These are phyloP conservation scores for Seiridium cupressi DNA, from an alignment of 2,329 filamentous ascomycete genomes.

Conservation along the genomic window DNA sequence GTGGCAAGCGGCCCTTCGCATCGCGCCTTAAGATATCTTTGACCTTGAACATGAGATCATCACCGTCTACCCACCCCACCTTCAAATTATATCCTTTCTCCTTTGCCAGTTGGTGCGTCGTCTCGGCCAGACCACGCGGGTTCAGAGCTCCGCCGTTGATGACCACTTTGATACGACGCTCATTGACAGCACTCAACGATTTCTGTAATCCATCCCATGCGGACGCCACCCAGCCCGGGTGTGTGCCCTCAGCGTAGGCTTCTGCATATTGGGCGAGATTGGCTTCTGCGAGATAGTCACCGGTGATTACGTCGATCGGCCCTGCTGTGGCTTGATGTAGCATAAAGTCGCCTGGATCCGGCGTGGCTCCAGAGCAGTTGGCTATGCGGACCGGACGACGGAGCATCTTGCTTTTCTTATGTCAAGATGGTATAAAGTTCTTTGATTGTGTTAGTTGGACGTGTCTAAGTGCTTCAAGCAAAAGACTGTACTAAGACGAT, in stretches of 20 bases:
- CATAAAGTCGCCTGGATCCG: slow-evolving; percentile 20
- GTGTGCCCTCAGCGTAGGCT: slow-evolving; percentile 22
- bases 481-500: too few relatives aligned
- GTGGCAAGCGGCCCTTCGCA: slow-evolving; percentile 21
- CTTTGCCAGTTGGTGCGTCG: slow-evolving; percentile 44
- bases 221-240: slow-evolving; percentile 34
- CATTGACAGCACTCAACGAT: slow-evolving; percentile 20
- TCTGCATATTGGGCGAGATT: slow-evolving; percentile 48
- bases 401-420: slow-evolving; percentile 8
- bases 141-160: slow-evolving; percentile 55
- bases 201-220: slow-evolving; percentile 28
- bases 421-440: not conserved
- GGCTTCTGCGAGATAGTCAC: slow-evolving; percentile 40
- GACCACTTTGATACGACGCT: slow-evolving; percentile 47
- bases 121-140: slow-evolving; percentile 50
- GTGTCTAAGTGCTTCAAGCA: too few relatives aligned
- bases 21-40: slow-evolving; percentile 16
- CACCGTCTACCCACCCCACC: slow-evolving; percentile 27
- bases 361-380: slow-evolving; percentile 19
- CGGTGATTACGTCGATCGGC: slow-evolving; percentile 35
- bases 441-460: not conserved
- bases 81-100: slow-evolving; percentile 15
- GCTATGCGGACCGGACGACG: slow-evolving; percentile 18
- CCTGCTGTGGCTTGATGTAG: slow-evolving; percentile 30
- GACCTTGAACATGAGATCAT: slow-evolving; percentile 31